Evolutionary conservation across 1,139 yeast species (phyloP), one percentile per base, ranked within the genome.

Genomic region (Protomyces arabidopsidicola): DNA sequence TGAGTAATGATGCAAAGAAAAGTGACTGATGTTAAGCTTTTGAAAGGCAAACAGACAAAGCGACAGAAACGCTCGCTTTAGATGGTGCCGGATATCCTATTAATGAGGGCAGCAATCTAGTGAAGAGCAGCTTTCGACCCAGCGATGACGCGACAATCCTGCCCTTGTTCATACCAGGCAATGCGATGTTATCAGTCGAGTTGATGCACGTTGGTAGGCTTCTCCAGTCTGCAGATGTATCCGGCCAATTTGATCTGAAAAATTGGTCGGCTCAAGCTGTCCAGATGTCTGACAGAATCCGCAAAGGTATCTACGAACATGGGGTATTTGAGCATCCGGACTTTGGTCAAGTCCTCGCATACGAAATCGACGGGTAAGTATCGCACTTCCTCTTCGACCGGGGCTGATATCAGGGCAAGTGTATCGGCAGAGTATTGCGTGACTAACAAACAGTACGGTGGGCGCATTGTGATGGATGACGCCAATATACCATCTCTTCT

Each of bases 91-190:
- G 97, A 0, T 87, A 89, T 71, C 97, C 97, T 0, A 93, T 88
- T 1, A 85, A 85, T 68, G 81, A 72, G 62, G 83, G 81, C 53
- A 85, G 90, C 0, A 90, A 95, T 0, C 77, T 90, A 66, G 78
- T 90, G 8, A 78, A 96, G 63, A 87, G 95, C n/a, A 95, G 96
- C 0, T 90, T 90, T 73, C 77, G 97, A 69, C 97, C 97, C 3
- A 86, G 95, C 38, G 97, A 90, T 72, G 97, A 90, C 74, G 90
- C 96, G 1, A 85, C 93, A 45, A 83, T 86, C 24, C 82, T 82
- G 64, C 97, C 89, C 73, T 85, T 85, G 68, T 87, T 89, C 72
- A 81, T 90, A 51, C 97, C 97, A 0, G 96, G 91, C 1, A 90
- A 90, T 71, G 90, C 91, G 1, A 91, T 87, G 69, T 77, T 88